phyloP scores from a whole-genome alignment of 2,329 filamentous ascomycete genomes.

The Ilyonectria robusta region DNA sequence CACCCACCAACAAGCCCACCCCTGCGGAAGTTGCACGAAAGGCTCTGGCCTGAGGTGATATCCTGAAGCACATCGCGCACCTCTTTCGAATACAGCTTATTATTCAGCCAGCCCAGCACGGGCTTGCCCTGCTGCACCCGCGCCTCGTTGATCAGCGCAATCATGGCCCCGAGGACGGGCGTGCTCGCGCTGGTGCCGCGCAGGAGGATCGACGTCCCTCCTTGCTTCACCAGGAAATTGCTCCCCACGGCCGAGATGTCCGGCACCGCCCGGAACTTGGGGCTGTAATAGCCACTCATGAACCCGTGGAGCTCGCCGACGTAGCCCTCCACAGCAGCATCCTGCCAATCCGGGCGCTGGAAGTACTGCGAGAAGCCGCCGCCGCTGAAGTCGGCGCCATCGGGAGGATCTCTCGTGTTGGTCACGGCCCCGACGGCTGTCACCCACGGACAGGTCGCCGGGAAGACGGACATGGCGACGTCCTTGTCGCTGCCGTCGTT shows the following conservation, averaged over 20 bases:
- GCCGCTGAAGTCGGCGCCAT: constrained; percentile 61
- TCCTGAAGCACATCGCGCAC: constrained; percentile 58
- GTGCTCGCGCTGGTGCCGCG: constrained; percentile 67
- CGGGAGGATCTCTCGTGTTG: constrained; percentile 54
- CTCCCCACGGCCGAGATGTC: constrained; percentile 70
- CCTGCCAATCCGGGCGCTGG: constrained; percentile 61
- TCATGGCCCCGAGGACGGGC: constrained; percentile 67
- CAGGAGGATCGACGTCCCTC: constrained; percentile 47
- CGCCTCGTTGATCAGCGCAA: constrained; percentile 69
- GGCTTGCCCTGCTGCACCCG: constrained; percentile 63
- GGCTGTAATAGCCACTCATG: constrained; percentile 62
- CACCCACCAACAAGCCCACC: constrained; percentile 57
- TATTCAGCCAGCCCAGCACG: constrained; percentile 69
- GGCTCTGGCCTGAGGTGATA: constrained; percentile 57
- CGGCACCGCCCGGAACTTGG: constrained; percentile 62
- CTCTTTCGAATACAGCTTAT: constrained; percentile 58
- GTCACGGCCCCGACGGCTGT: constrained; percentile 75
- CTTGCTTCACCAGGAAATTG: constrained; percentile 62
- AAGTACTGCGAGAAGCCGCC: constrained; percentile 70
- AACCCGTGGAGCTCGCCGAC: constrained; percentile 56
- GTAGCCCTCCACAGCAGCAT: constrained; percentile 57
- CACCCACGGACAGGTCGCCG: constrained; percentile 77
- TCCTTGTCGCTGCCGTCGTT: constrained; percentile 71
- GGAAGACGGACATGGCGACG: constrained; percentile 74
- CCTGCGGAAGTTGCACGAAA: constrained; percentile 56